These are phyloP conservation scores for Panellus pusillus DNA, from an alignment of 768 basidiomycete genomes.

Conservation along the genomic window DNA sequence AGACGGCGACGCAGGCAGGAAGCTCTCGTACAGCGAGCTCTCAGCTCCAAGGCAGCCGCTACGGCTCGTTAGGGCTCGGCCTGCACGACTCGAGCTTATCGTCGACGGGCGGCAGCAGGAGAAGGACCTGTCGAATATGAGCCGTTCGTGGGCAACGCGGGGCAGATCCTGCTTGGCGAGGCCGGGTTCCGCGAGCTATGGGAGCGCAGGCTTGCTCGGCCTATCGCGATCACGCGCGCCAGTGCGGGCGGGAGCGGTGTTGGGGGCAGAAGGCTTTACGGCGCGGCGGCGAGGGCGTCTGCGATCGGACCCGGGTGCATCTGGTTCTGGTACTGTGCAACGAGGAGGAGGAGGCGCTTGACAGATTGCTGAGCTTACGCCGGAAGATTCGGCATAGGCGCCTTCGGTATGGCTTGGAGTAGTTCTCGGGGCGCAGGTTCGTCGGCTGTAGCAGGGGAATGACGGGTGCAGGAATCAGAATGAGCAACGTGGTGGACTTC, in stretches of 20 bases:
- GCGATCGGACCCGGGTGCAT: too few species aligned
- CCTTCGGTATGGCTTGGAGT: too few species aligned
- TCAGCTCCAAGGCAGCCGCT: conserved; percentile 45
- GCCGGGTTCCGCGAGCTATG: conserved; percentile 66
- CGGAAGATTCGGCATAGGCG: too few species aligned
- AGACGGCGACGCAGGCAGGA: neutral
- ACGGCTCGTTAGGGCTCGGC: conserved; percentile 47
- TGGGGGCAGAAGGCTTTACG: conserved; percentile 1
- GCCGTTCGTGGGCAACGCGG: conserved; percentile 82
- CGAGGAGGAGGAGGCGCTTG: too few species aligned
- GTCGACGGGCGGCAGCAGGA: conserved; percentile 25
- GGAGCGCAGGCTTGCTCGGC: conserved; percentile 41
- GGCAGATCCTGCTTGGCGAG: conserved; percentile 74
- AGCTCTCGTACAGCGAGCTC: neutral
- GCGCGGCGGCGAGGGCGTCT: neutral
- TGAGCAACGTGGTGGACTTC: too few species aligned
- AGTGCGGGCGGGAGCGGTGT: conserved; percentile 59
- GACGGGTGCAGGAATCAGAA: too few species aligned
- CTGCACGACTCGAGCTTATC: conserved; percentile 46
- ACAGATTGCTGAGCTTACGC: too few species aligned
- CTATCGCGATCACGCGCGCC: conserved; percentile 47
- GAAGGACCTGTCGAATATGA: conserved; percentile 72
- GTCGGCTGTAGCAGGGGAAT: too few species aligned
- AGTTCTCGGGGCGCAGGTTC: too few species aligned
- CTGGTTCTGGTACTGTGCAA: too few species aligned